Base-by-base conservation (phyloP, 2,329 filamentous ascomycete genomes). In the Alternaria hordeiaustralica region DNA sequence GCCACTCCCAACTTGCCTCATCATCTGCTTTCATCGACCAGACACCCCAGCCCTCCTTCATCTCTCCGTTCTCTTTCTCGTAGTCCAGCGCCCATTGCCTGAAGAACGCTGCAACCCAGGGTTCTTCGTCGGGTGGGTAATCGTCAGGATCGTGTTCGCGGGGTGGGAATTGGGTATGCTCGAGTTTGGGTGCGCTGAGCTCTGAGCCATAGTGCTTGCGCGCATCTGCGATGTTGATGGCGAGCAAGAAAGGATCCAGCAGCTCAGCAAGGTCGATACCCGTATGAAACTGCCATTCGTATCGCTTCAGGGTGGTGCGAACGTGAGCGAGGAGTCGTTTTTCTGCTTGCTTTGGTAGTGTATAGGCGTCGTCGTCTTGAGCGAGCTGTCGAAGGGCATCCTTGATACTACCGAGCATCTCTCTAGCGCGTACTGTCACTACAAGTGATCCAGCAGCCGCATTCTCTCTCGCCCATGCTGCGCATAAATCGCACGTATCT, bases 11-110 rank as follows among this genome's bases (percentile, higher is more conserved):
- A 23, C 44, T 60, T 23, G 20, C 23, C 6, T 62, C 62, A 13
- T 60, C n/a, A 49, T 50, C 55, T 12, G 53, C 20, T 18, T 59
- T 66, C 49, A 62, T 63, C 3, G 44, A 25, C 60, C 61, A 66
- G 15, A 41, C 59, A 7, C 65, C 62, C 68, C 65, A 67, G 15
- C 67, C 68, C 2, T 69, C 58, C 28, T 60, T 61, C 3, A 56
- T 46, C 44, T 69, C 67, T 7, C 67, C 68, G 45, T 71, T 63
- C 43, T 63, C 62, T 18, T 57, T 51, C 25, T 64, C 68, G 21
- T 71, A 66, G 4, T 68, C 68, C 25, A 68, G 26, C 10, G 68
- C 63, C 68, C 63, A 69, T 45, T 68, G 62, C 18, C 68, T 36
- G 21, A 69, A 64, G 36, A 68, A 68, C 0, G 47, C 67, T 2